phyloP scores from a whole-genome alignment of 1,284 basidiomycete genomes.

The Puccinia brachypodii region DNA sequence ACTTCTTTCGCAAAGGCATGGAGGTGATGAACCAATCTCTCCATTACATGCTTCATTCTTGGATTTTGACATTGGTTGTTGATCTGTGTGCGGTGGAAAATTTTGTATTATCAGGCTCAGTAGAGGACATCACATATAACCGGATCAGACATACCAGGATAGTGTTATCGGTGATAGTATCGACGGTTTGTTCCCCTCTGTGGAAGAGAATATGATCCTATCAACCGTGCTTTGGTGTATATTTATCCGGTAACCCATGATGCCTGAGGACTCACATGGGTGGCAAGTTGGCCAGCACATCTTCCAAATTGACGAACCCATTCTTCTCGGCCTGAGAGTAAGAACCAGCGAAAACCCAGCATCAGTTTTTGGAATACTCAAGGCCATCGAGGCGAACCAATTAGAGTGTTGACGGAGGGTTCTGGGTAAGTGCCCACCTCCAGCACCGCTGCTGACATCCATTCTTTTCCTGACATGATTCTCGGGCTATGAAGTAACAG shows the following conservation, averaged over 20 bases:
- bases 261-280: not conserved
- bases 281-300: conserved; percentile 30
- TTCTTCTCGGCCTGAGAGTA: conserved; percentile 34
- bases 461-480: not conserved
- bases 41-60: conserved; percentile 62
- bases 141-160: conserved; percentile 7
- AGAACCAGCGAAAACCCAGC: not conserved
- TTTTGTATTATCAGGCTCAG: not conserved
- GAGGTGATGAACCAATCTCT: conserved; percentile 64
- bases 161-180: conserved; percentile 64
- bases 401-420: not conserved
- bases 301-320: conserved; percentile 25
- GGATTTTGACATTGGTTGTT: conserved; percentile 57
- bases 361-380: not conserved
- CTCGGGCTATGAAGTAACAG: not conserved
- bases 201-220: not conserved
- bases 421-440: not conserved
- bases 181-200: conserved; percentile 55
- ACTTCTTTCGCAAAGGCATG: conserved; percentile 74
- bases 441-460: conserved; percentile 21
- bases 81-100: conserved; percentile 49
- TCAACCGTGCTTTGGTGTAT: not conserved
- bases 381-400: not conserved
- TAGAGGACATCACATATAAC: not conserved
- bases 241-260: not conserved